Conservation (phyloP, 208 protist genomes). For the Trypanosoma cruzi region DNA sequence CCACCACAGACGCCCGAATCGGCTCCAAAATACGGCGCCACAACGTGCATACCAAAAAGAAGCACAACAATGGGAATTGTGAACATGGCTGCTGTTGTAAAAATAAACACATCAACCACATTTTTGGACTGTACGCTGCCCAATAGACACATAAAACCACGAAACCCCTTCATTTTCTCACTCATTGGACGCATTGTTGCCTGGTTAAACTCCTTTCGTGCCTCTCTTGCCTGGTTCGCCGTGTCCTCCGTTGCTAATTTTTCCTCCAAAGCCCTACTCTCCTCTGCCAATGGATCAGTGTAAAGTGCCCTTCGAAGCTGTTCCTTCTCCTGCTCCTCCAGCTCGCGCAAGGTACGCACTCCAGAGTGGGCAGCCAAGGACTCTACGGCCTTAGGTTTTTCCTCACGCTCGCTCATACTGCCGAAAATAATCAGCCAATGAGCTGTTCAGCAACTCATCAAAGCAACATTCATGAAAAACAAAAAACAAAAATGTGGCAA, state of each 20-base stretch:
- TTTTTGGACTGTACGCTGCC: slow-evolving; percentile 34
- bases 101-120: slow-evolving; percentile 56
- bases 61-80: slow-evolving; percentile 67
- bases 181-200: slow-evolving; percentile 42
- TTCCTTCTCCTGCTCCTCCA: slow-evolving; percentile 67
- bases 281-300: slow-evolving; percentile 45
- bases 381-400: neutral
- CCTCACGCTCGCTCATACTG: neutral
- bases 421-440: neutral
- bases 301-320: slow-evolving; percentile 67
- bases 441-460: neutral
- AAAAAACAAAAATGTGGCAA: neutral
- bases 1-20: slow-evolving; percentile 66
- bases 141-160: slow-evolving; percentile 38
- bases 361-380: neutral
- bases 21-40: slow-evolving; percentile 47
- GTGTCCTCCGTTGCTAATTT: slow-evolving; percentile 47
- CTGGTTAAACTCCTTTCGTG: slow-evolving; percentile 47
- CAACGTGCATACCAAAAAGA: slow-evolving; percentile 56
- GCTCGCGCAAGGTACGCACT: slow-evolving; percentile 54
- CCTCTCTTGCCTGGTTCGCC: slow-evolving; percentile 32
- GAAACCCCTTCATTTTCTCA: slow-evolving; percentile 55
- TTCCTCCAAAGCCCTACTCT: slow-evolving; percentile 25
- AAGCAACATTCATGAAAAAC: neutral
- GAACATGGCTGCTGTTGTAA: slow-evolving; percentile 62